phyloP scores from a whole-genome alignment of 805 yeast species.

The Lachancea dasiensis region DNA sequence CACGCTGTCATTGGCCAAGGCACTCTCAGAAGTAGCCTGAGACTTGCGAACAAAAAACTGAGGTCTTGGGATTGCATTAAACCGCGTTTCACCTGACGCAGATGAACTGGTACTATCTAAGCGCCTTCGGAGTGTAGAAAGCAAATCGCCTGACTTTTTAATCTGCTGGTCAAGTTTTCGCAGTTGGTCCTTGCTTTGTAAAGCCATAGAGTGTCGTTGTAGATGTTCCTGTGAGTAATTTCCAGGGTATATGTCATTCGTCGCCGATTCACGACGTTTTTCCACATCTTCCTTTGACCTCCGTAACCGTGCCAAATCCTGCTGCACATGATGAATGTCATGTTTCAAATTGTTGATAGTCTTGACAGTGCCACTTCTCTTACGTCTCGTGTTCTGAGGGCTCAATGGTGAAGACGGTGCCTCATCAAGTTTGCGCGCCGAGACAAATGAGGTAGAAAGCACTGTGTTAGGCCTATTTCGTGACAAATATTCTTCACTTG shows the following conservation, averaged over 20 bases:
- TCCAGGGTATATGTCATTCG: slow-evolving; percentile 30
- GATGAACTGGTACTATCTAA: slow-evolving; percentile 15
- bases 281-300: slow-evolving; percentile 25
- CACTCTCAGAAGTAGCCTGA: neutral
- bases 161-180: slow-evolving; percentile 29
- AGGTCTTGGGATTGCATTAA: neutral
- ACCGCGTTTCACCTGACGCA: neutral
- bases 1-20: slow-evolving; percentile 1
- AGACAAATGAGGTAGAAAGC: slow-evolving; percentile 31
- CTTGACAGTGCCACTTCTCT: slow-evolving; percentile 22
- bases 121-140: slow-evolving; percentile 20
- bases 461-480: slow-evolving; percentile 23
- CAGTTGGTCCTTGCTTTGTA: slow-evolving; percentile 30
- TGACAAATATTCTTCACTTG: slow-evolving; percentile 6
- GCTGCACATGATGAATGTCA: slow-evolving; percentile 22
- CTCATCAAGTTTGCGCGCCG: slow-evolving; percentile 25
- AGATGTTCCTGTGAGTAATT: slow-evolving; percentile 33
- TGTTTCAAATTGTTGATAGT: slow-evolving; percentile 17
- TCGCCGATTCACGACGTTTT: slow-evolving; percentile 23
- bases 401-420: slow-evolving; percentile 26
- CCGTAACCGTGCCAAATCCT: slow-evolving; percentile 17
- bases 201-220: slow-evolving; percentile 31
- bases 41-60: neutral
- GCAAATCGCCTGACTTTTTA: slow-evolving; percentile 25
- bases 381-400: slow-evolving; percentile 22